These are phyloP conservation scores for Calonectria pseudoreteaudii DNA, from an alignment of 2,329 filamentous ascomycete species.

Conservation along the genomic window DNA sequence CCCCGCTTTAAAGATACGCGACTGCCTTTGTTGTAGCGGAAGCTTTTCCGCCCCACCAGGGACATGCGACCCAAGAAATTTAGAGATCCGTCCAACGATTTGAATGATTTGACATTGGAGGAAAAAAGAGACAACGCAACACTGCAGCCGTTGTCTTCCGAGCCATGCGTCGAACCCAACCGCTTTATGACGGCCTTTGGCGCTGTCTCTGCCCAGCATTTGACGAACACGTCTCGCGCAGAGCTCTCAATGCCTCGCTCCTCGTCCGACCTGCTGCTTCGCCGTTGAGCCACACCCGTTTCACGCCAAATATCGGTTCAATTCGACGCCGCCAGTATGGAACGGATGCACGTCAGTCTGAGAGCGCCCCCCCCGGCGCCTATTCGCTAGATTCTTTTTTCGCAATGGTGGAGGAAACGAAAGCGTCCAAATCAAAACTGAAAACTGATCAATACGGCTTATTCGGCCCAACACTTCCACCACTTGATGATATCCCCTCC, in stretches of 20 bases:
- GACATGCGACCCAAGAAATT: constrained; percentile 16
- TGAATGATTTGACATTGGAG: not conserved
- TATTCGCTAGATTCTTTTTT: not conserved
- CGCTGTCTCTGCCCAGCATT: constrained; percentile 71
- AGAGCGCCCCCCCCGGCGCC: not conserved
- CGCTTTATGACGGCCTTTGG: constrained; percentile 70
- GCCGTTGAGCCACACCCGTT: constrained; percentile 17
- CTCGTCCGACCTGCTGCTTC: constrained; percentile 10
- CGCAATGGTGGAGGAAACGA: not conserved
- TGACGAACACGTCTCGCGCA: constrained; percentile 53
- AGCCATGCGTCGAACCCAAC: constrained; percentile 45
- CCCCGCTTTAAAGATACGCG: constrained; percentile 34
- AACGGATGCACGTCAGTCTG: constrained; percentile 19
- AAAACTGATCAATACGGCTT: not conserved
- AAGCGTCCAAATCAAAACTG: not conserved
- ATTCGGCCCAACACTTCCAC: constrained; percentile 22
- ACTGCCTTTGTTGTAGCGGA: constrained; percentile 18
- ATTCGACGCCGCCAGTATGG: constrained; percentile 33
- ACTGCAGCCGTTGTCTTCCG: not conserved
- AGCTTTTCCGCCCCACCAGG: constrained; percentile 27
- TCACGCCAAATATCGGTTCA: constrained; percentile 12
- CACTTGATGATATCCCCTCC: constrained; percentile 15
- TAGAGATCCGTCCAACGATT: not conserved
- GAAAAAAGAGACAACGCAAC: not conserved
- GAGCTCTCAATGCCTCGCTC: constrained; percentile 41